phyloP scores from a whole-genome alignment of 306 rosid genomes.

The Prunus fruticosa region DNA sequence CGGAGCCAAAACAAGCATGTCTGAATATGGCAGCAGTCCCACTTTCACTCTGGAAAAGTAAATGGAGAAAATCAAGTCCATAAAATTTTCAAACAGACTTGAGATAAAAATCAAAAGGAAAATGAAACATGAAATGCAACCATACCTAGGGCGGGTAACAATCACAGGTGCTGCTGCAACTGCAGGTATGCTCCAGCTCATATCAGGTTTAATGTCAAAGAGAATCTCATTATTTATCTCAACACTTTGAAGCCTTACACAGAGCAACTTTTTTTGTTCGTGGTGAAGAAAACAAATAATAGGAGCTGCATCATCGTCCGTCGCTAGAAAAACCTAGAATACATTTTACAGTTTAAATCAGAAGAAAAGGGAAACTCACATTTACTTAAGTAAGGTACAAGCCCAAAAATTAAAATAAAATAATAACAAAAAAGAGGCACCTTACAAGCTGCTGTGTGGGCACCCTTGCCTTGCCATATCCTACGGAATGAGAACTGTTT shows the following conservation, averaged over 20 bases:
- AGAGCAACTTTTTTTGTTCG: slow-evolving; percentile 78
- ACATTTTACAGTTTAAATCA: slow-evolving; percentile 30
- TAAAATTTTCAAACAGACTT: slow-evolving; percentile 12
- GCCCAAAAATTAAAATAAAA: background rate
- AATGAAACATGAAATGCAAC: background rate
- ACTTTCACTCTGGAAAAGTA: slow-evolving; percentile 58
- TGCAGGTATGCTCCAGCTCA: slow-evolving; percentile 95
- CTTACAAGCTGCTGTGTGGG: slow-evolving; percentile 62
- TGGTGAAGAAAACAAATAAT: slow-evolving; percentile 87
- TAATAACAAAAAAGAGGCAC: background rate
- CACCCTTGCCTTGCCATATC: slow-evolving; percentile 99
- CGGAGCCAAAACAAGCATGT: slow-evolving; percentile 77
- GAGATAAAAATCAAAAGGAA: slow-evolving; percentile 1
- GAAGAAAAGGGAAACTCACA: slow-evolving; percentile 14
- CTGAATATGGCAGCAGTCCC: slow-evolving; percentile 75
- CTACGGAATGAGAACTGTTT: slow-evolving; percentile 66
- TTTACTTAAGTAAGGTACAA: background rate
- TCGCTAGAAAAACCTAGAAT: slow-evolving; percentile 79
- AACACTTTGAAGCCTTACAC: slow-evolving; percentile 76
- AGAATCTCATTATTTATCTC: slow-evolving; percentile 85
- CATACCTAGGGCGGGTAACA: slow-evolving; percentile 85
- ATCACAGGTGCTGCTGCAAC: slow-evolving; percentile 82
- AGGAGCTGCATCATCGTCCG: slow-evolving; percentile 78
- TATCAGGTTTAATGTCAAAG: slow-evolving; percentile 82
- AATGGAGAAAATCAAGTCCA: slow-evolving; percentile 26